Base-by-base conservation (phyloP, 2,329 filamentous ascomycete genomes). In the Fusarium succisae region DNA sequence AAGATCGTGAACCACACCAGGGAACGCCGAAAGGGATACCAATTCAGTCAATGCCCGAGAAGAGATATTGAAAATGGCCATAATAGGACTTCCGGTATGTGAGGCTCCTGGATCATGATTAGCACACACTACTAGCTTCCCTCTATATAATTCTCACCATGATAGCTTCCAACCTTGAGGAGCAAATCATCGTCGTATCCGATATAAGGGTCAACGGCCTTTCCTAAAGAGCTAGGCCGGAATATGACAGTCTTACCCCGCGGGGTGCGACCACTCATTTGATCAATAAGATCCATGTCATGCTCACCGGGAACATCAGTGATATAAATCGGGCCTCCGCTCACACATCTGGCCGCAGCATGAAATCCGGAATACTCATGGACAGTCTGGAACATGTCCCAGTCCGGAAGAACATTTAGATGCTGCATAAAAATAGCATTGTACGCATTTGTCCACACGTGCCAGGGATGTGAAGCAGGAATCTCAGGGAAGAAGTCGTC, bases 391-490 rank as follows among this genome's bases (percentile, higher is more conserved):
- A 92, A 92, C 90, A 92, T 92, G 74, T 92, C 90, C 89, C 90
- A 92, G 81, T 98, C 95, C 0, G 96, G 96, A 2, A 98, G 83
- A 2, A 94, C 90, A 76, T 98, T 98, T 38, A 98, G 86, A 78
- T 96, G 92, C 72, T 94, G 91, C 5, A 93, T 95, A 20, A 98
- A 86, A 2, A 98, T 86, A 38, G 90, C 88, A 80, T 97, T 98
- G 82, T 98, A 93, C 0, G 96, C 96, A 79, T 98, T 99, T 72
- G 92, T 91, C 86, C 97, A 99, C 41, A 98, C 89, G 81, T 99
- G 96, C 96, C 96, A 99, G 0, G 95, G 90, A 71, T 99, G 96
- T 12, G 93, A 94, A 1, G 90, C 88, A 1, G 92, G 89, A 8
- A 95, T 89, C 50, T 95, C 90, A 0, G 96, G 96, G 81, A 97